Conservation (phyloP, 2,329 filamentous ascomycete genomes). For the Penicillium glabrum region DNA sequence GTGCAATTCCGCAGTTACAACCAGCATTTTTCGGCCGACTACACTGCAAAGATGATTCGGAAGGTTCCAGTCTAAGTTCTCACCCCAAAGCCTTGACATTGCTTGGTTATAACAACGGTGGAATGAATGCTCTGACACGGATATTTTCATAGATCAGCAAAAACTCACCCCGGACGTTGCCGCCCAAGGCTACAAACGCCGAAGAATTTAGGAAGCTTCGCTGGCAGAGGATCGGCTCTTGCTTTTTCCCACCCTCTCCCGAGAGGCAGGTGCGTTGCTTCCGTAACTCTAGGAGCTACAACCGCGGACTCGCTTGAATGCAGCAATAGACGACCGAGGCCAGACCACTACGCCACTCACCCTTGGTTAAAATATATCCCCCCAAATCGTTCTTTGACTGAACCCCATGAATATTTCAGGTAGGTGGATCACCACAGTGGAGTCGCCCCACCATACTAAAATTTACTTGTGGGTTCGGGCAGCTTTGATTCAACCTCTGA, state of each 20-base stretch:
- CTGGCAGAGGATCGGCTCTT: not conserved
- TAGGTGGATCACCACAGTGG: not conserved
- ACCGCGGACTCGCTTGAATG: not conserved
- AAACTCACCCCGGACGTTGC: not conserved
- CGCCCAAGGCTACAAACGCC: not conserved
- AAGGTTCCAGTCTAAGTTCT: no score
- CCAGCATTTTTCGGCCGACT: no score
- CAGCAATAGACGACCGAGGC: not conserved
- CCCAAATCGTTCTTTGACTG: not conserved
- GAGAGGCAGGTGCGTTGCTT: not conserved
- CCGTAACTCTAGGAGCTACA: not conserved
- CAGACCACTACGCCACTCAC: conserved; percentile 2
- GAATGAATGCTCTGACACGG: not conserved
- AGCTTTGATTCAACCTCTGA: not conserved
- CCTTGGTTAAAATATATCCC: not conserved
- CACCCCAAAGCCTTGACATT: no score
- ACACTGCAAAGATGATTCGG: no score
- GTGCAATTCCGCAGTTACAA: no score
- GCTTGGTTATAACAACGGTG: no score
- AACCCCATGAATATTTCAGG: not conserved
- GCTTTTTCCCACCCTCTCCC: not conserved
- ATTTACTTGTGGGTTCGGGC: not conserved
- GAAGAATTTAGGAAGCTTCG: not conserved
- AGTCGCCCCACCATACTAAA: not conserved
- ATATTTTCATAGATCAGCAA: not conserved